A percentile compares a stretch with the other conserved stretches of the same genome.
phyloP scores from a whole-genome alignment of 1,139 yeast species.

The Zygosaccharomyces pseudobailii region DNA sequence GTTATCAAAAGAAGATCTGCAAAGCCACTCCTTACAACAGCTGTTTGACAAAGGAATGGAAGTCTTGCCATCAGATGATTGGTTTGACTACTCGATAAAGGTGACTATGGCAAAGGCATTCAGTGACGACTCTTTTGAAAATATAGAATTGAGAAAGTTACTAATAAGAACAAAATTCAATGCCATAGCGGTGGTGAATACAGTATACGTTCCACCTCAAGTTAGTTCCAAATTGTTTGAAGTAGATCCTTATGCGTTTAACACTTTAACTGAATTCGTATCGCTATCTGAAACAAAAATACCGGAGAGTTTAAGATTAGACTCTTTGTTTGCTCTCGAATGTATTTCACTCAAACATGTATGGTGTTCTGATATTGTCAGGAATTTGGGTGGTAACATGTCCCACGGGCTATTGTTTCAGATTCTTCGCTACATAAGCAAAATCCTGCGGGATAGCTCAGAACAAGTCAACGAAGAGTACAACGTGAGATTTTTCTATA shows the following conservation, averaged over 20 bases:
- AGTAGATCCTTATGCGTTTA: conserved; percentile 69
- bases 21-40: conserved; percentile 53
- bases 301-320: conserved; percentile 48
- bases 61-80: conserved; percentile 55
- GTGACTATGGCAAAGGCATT: conserved; percentile 72
- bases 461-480: conserved; percentile 43
- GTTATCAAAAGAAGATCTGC: conserved; percentile 46
- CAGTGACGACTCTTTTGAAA: conserved; percentile 50
- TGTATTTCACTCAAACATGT: conserved; percentile 63
- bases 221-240: conserved; percentile 66
- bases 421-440: conserved; percentile 56
- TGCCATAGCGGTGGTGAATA: conserved; percentile 61
- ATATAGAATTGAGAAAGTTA: conserved; percentile 51
- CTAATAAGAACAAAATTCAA: conserved; percentile 61
- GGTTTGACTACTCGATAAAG: conserved; percentile 60
- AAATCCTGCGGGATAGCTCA: conserved; percentile 38
- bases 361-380: conserved; percentile 73
- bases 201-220: conserved; percentile 42
- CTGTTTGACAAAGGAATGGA: conserved; percentile 58
- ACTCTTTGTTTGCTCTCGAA: conserved; percentile 66
- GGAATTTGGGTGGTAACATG: conserved; percentile 86
- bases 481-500: conserved; percentile 50
- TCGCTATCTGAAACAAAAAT: conserved; percentile 49
- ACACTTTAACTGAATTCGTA: conserved; percentile 64
- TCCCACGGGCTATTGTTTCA: conserved; percentile 81